phyloP scores from a whole-genome alignment of 2,329 filamentous ascomycete genomes.

The Elsinoe batatas region DNA sequence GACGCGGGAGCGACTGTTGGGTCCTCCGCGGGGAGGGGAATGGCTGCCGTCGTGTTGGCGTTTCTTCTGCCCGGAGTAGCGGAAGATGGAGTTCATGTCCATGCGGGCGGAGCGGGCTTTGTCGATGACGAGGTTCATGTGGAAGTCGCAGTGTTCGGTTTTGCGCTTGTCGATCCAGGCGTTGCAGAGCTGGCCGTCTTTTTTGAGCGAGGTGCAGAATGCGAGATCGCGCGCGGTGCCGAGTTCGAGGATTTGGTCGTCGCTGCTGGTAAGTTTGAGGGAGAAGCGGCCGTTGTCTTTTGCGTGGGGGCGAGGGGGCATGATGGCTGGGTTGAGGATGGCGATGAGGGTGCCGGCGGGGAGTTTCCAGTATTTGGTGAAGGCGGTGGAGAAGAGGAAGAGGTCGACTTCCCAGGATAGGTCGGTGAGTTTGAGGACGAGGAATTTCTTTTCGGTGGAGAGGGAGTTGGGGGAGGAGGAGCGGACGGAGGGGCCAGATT shows the following conservation, averaged over 20 bases:
- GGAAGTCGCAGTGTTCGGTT: constrained; percentile 86
- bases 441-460: constrained; percentile 64
- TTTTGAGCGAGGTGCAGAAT: constrained; percentile 76
- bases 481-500: constrained; percentile 36
- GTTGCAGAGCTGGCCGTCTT: constrained; percentile 70
- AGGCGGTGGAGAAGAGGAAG: constrained; percentile 84
- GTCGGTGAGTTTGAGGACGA: constrained; percentile 81
- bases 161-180: constrained; percentile 81
- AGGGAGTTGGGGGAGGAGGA: constrained; percentile 40
- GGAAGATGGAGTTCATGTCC: constrained; percentile 63
- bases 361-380: constrained; percentile 90
- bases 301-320: constrained; percentile 70
- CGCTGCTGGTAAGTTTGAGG: constrained; percentile 72
- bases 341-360: constrained; percentile 82
- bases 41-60: constrained; percentile 18
- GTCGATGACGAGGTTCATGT: constrained; percentile 70
- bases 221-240: constrained; percentile 76
- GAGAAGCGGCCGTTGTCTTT: constrained; percentile 76
- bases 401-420: constrained; percentile 84
- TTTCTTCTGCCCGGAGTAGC: constrained; percentile 22
- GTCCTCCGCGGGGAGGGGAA: not conserved
- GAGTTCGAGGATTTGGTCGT: constrained; percentile 83
- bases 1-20: not conserved
- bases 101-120: constrained; percentile 60
- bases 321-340: constrained; percentile 80